Evolutionary conservation across 2,329 filamentous ascomycete species (phyloP).

Genomic region (Biscogniauxia marginata): DNA sequence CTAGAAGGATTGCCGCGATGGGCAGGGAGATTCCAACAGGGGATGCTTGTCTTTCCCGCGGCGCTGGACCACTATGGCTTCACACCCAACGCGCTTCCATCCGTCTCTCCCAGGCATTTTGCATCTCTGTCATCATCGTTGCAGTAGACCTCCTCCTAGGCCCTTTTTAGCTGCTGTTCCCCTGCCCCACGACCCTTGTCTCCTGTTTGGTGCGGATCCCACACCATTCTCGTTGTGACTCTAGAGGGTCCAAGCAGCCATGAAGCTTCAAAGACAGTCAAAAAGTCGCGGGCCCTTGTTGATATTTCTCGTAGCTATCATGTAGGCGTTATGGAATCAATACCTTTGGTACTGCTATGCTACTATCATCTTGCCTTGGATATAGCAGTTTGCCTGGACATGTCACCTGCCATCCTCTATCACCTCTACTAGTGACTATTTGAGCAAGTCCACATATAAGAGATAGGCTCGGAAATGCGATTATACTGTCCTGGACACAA

Average conservation of each 20-base stretch:
- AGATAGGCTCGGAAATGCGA: background rate
- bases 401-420: background rate
- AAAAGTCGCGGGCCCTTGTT: background rate
- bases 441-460: background rate
- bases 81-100: background rate
- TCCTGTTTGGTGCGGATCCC: constrained; percentile 15
- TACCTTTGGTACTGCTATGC: background rate
- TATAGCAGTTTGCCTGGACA: background rate
- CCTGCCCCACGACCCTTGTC: constrained; percentile 19
- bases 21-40: constrained; percentile 29
- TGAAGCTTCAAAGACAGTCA: background rate
- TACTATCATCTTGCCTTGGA: background rate
- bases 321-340: background rate
- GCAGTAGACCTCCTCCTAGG: background rate
- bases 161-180: constrained; percentile 2
- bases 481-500: background rate
- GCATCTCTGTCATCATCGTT: background rate
- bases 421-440: background rate
- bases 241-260: background rate
- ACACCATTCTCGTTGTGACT: background rate
- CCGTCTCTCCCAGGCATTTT: background rate
- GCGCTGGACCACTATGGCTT: constrained; percentile 9
- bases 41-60: constrained; percentile 24
- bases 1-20: constrained; percentile 22
- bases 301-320: background rate